These are phyloP conservation scores for Chlorella sp. DNA, from an alignment of 139 green algal species.

Conservation along the genomic window DNA sequence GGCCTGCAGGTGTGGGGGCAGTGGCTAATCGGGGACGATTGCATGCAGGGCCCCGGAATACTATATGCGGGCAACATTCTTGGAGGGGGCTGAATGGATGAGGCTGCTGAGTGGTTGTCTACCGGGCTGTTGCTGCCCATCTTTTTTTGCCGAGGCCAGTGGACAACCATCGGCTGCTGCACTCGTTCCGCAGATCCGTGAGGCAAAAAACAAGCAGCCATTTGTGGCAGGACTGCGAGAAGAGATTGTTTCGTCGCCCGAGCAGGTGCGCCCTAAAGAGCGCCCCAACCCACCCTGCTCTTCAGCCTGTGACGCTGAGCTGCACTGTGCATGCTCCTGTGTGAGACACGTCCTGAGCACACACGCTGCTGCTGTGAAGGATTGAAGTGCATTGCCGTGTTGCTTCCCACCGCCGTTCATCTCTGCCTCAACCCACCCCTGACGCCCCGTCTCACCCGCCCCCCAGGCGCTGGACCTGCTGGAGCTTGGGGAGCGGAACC, in stretches of 20 bases:
- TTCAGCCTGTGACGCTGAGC: not conserved
- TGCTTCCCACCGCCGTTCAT: not conserved
- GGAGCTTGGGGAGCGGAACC: constrained; percentile 69
- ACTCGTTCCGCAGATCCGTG: not conserved
- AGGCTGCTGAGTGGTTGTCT: not conserved
- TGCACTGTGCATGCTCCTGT: too few species aligned
- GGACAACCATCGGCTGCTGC: not conserved
- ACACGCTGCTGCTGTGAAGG: not conserved
- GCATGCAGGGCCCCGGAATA: too few species aligned
- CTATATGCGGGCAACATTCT: too few species aligned
- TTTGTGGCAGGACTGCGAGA: constrained; percentile 92
- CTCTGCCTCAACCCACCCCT: not conserved
- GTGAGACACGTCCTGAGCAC: too few species aligned
- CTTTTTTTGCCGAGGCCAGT: not conserved
- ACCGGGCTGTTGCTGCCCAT: not conserved
- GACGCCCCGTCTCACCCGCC: not conserved
- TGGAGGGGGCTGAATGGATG: not conserved
- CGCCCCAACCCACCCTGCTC: not conserved
- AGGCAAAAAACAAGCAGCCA: constrained; percentile 77
- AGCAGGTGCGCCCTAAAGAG: constrained; percentile 59
- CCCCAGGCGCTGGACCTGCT: constrained; percentile 80
- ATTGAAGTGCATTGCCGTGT: not conserved
- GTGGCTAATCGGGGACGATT: too few species aligned
- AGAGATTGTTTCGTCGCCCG: constrained; percentile 84
- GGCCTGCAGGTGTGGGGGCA: not conserved